Percentiles rank a stretch among this genome's conserved stretches.
Conservation (phyloP, 208 protist species). For the Acanthamoeba lenticulata region DNA sequence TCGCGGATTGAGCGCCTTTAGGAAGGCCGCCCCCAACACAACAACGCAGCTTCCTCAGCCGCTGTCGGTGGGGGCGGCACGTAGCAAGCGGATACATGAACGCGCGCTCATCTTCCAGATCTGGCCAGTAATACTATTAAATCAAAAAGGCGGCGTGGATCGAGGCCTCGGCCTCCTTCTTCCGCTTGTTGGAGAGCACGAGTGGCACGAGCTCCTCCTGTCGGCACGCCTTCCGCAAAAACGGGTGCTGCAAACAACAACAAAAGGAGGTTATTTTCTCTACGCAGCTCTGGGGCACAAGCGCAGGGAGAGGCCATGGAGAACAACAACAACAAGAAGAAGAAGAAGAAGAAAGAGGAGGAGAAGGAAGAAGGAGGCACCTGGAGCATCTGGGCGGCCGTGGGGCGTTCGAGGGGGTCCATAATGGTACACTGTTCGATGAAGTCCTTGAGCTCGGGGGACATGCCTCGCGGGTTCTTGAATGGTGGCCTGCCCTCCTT, state of each 20-base stretch:
- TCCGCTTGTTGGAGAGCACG: not conserved
- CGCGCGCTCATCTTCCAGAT: too few relatives aligned
- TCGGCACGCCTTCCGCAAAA: constrained; percentile 31
- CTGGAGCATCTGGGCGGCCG: not conserved
- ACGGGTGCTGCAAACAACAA: constrained; percentile 59
- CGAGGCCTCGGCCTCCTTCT: constrained; percentile 16
- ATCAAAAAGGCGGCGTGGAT: not conserved
- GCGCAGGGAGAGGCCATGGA: too few relatives aligned
- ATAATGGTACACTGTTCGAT: constrained; percentile 57
- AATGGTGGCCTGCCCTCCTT: constrained; percentile 54
- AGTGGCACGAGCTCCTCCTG: constrained; percentile 28
- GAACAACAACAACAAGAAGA: not conserved
- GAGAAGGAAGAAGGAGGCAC: not conserved
- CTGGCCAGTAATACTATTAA: too few relatives aligned
- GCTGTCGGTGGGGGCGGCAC: too few relatives aligned
- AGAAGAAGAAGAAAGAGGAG: not conserved
- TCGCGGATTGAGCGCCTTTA: too few relatives aligned
- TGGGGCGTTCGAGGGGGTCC: constrained; percentile 1
- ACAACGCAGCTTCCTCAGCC: too few relatives aligned
- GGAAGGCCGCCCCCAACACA: too few relatives aligned
- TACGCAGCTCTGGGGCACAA: too few relatives aligned
- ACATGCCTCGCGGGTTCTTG: constrained; percentile 47
- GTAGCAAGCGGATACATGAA: too few relatives aligned
- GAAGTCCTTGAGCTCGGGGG: constrained; percentile 56
- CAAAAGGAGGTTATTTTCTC: too few relatives aligned